Evolutionary conservation across 177 flowering plant genomes (phyloP).

Genomic region (Tripterygium wilfordii): DNA sequence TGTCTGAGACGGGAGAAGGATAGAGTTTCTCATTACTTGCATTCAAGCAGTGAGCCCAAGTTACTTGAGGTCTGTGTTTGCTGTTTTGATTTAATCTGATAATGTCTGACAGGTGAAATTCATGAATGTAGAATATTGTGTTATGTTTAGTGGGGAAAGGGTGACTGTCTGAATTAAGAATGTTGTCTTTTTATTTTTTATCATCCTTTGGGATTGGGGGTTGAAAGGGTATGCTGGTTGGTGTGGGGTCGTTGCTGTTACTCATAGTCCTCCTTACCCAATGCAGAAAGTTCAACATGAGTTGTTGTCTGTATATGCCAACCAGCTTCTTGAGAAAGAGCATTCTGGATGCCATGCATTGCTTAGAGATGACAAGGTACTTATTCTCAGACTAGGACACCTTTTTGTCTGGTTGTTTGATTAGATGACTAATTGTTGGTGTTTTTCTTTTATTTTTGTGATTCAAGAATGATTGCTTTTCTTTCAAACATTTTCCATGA

Average conservation of each 20-base stretch:
- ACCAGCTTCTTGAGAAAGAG: conserved; percentile 88
- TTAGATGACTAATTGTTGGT: not conserved
- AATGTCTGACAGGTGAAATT: too few relatives aligned
- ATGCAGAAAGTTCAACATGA: conserved; percentile 59
- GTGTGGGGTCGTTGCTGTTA: too few relatives aligned
- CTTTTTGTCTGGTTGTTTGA: too few relatives aligned
- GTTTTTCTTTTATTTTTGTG: not conserved
- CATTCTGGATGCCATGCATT: conserved; percentile 93
- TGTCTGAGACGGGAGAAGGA: conserved; percentile 92
- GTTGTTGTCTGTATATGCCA: conserved; percentile 64
- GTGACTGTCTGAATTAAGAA: too few relatives aligned
- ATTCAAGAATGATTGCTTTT: not conserved
- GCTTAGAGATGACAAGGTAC: conserved; percentile 96
- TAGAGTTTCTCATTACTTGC: conserved; percentile 88
- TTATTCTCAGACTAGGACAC: not conserved
- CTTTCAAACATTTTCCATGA: not conserved
- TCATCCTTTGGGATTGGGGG: too few relatives aligned
- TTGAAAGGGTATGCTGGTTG: too few relatives aligned
- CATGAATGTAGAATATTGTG: not conserved
- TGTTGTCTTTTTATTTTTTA: not conserved
- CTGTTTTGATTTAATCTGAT: not conserved
- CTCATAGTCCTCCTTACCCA: too few relatives aligned
- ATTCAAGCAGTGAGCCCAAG: conserved; percentile 85
- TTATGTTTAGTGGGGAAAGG: too few relatives aligned
- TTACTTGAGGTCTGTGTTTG: conserved; percentile 73